Conservation (phyloP, 2,329 filamentous ascomycete genomes). For the Bipolaris bicolor region DNA sequence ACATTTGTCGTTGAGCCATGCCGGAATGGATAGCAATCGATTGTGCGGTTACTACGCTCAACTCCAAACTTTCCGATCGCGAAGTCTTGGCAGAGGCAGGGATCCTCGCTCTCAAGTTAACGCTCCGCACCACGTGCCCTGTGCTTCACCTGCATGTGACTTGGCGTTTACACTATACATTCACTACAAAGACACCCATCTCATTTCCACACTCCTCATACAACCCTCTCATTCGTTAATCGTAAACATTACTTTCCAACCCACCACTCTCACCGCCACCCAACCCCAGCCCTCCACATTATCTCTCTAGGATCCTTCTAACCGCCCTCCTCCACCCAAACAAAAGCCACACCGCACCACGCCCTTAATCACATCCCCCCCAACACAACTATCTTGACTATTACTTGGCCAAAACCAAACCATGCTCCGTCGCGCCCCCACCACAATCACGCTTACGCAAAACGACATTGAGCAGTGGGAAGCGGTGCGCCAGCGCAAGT, state of each 20-base stretch:
- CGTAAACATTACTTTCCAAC: background rate
- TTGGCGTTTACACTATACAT: background rate
- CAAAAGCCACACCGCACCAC: background rate
- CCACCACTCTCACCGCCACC: background rate
- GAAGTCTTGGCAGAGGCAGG: conserved; percentile 38
- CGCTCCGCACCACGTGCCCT: conserved; percentile 20
- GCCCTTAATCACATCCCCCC: background rate
- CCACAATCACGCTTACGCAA: conserved; percentile 69
- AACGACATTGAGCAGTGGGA: conserved; percentile 76
- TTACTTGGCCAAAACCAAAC: conserved; percentile 19
- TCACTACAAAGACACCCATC: background rate
- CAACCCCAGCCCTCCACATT: background rate
- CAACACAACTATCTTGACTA: background rate
- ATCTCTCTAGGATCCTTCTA: background rate
- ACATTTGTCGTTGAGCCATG: conserved; percentile 46
- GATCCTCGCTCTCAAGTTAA: conserved; percentile 14
- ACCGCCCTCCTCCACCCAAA: background rate
- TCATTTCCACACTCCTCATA: conserved; percentile 5
- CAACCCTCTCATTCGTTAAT: background rate
- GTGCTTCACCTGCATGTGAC: conserved; percentile 5
- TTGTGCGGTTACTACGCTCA: conserved; percentile 14
- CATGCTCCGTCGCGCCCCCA: conserved; percentile 72
- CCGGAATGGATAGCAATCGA: conserved; percentile 25
- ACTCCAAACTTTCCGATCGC: conserved; percentile 37
- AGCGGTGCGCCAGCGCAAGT: conserved; percentile 58